Evolutionary conservation across 257 asterid species (phyloP), one percentile per base, ranked within the genome.

Genomic region (Lycium barbarum): DNA sequence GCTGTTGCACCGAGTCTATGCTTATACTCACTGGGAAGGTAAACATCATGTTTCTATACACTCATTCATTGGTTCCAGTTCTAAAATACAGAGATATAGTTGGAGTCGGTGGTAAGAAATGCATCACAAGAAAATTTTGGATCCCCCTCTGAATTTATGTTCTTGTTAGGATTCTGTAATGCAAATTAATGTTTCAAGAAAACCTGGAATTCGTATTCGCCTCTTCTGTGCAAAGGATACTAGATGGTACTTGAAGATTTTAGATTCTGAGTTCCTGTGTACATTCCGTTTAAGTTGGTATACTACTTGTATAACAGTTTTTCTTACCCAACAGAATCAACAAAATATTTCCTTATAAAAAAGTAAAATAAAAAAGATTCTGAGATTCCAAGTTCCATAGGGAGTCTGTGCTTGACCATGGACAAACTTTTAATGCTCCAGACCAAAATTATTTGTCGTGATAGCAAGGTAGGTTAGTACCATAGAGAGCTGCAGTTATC

Each of bases 1-100:
- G 89, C 84, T 63, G 65, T 82, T 83, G 86, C 63, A 88, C 78
- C 18, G 67, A 22, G 51, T 80, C 84, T 53, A 62, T 83, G 80
- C 80, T 67, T 88, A 72, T 82, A 70, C 76, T n/a, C 81, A 83
- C 85, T 84, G 85, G 88, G 96, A 90, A 81, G 91, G 94, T 88
- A 85, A 53, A 53, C 33, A 51, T 53, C 65, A 26, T 13, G 22
- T 78, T 49, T 51, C 53, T 78, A 53, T 53, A 53, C 2, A 35
- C 0, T 53, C 45, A 74, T 74, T 0, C 15, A 1, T 62, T 62
- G 11, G 13, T 62, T 20, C 14, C 70, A 62, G 7, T 62, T 62
- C 70, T 18, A 59, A 0, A n/a, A n/a, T 59, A 59, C 10, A 7
- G 12, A 6, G 35, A n/a, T 59, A 59, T 8, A n/a, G 7, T n/a